Evolutionary conservation across 1,139 yeast species (phyloP), one percentile per base, ranked within the genome.

Genomic region (Saccharomyces hybrid): DNA sequence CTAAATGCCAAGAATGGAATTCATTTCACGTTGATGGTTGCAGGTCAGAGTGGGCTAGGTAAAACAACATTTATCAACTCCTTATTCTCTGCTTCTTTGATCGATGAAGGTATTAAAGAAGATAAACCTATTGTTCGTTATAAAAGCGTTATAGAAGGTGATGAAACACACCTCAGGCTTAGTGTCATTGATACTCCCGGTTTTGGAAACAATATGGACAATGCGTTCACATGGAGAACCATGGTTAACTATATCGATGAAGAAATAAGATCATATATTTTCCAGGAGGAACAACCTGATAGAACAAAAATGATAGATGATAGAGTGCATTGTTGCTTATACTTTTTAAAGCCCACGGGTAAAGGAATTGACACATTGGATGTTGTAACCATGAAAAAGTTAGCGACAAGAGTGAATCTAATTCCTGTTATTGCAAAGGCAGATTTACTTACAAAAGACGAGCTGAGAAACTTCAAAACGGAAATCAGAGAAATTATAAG

Each of bases 371-470:
- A 77, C 6, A 79, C 82, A 1, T 70, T 85, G 51, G 96, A 89
- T 70, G 75, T 87, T 55, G 75, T 74, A 51, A 77, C 88, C 1
- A 85, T 89, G 90, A 80, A 78, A 64, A 83, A 81, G 60, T 73
- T 89, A 47, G 75, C 85, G 13, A 70, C 74, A 19, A 73, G 88
- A 54, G 89, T 84, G 16, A 88, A 86, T 65, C 72, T 89, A 60
- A 81, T 89, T 53, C 96, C 96, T 0, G 79, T 89, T 0, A 79
- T 89, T 59, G 77, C 88, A 34, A 88, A 88, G 67, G 81, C 90
- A 26, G 97, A 89, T 69, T 79, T 84, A 0, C 77, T 85, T 59
- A 80, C 84, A 11, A 53, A 59, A 3, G 23, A 59, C 1, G 80
- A 75, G 51, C 57, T 72, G 28, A 52, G 49, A 1, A 59, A 56